Base-by-base conservation (phyloP, 2,329 filamentous ascomycete genomes). In the Fonsecaea nubica region DNA sequence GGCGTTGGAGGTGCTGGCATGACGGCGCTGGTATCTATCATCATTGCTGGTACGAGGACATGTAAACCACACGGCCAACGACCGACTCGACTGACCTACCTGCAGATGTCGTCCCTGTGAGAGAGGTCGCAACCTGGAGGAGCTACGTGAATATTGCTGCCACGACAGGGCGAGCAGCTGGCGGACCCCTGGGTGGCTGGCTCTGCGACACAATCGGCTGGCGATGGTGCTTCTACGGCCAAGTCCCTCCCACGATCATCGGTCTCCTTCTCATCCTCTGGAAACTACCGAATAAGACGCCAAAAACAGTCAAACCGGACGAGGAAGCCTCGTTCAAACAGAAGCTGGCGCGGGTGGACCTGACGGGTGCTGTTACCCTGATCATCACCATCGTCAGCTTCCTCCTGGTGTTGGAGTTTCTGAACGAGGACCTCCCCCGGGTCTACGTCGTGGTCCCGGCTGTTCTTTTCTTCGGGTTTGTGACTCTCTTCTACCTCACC, bases 121-220 rank as follows among this genome's bases (percentile, higher is more conserved):
- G 81, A 10, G 81, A 85, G 18, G 77, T 85, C 0, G 84, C 83
- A 0, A 75, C 75, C 0, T 82, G 81, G 77, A 75, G 84, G 53
- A 80, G 81, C 33, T 85, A 85, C 73, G 79, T 85, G 52, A 86
- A 86, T 62, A 77, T 86, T 13, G 75, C 81, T 15, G 79, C 80
- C 68, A 86, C 83, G 0, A 79, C 81, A 0, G 84, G 83, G 10
- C 77, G 83, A 10, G 82, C 80, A 64, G 75, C 82, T 25, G 85
- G 85, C 36, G 85, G 84, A 1, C 83, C 85, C 0, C 63, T 89
- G 0, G 89, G 88, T 0, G 89, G 88, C 1, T 85, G 81, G 72
- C 75, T 90, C 1, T 84, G 87, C 0, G 86, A 90, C 69, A 82
- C 83, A 0, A 81, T 90, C 12, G 88, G 88, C 15, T 91, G 88